These are phyloP conservation scores for Zygosaccharomyces bisporus DNA, from an alignment of 805 yeast genomes.

Conservation along the genomic window DNA sequence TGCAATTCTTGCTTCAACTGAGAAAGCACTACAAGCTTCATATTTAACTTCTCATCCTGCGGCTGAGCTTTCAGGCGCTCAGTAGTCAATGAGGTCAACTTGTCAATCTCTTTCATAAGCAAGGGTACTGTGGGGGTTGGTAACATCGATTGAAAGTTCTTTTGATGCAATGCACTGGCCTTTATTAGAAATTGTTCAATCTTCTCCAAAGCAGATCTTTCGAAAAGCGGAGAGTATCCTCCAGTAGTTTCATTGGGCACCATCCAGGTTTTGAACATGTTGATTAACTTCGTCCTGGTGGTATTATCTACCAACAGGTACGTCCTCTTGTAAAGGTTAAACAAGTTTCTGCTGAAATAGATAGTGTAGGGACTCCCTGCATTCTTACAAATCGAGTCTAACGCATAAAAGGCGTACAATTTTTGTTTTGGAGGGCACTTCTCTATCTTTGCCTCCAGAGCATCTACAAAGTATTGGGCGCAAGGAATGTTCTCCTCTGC, in stretches of 20 bases:
- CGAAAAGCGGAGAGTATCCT: conserved; percentile 56
- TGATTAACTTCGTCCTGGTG: conserved; percentile 68
- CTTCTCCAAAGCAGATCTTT: conserved; percentile 59
- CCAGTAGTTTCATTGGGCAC: conserved; percentile 43
- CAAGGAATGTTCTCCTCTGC: conserved; percentile 80
- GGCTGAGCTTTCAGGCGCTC: conserved; percentile 35
- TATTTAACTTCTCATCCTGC: conserved; percentile 32
- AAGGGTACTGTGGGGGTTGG: conserved; percentile 33
- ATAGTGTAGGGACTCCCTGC: conserved; percentile 88
- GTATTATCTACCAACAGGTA: conserved; percentile 75
- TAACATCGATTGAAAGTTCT: conserved; percentile 30
- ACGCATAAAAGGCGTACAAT: conserved; percentile 73
- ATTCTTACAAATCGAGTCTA: conserved; percentile 89
- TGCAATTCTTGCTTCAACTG: conserved; percentile 38
- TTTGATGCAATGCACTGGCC: conserved; percentile 48
- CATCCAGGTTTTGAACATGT: conserved; percentile 87
- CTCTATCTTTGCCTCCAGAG: conserved; percentile 68
- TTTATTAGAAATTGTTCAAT: conserved; percentile 70
- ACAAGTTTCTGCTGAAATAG: conserved; percentile 61
- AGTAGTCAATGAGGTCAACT: conserved; percentile 34
- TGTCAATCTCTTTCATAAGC: conserved; percentile 37
- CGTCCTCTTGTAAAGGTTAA: conserved; percentile 66
- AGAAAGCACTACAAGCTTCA: conserved; percentile 35
- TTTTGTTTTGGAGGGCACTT: conserved; percentile 81
- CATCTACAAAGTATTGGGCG: conserved; percentile 73